These are phyloP conservation scores for Penicillium goetzii DNA, from an alignment of 495 filamentous ascomycete species.

Conservation along the genomic window DNA sequence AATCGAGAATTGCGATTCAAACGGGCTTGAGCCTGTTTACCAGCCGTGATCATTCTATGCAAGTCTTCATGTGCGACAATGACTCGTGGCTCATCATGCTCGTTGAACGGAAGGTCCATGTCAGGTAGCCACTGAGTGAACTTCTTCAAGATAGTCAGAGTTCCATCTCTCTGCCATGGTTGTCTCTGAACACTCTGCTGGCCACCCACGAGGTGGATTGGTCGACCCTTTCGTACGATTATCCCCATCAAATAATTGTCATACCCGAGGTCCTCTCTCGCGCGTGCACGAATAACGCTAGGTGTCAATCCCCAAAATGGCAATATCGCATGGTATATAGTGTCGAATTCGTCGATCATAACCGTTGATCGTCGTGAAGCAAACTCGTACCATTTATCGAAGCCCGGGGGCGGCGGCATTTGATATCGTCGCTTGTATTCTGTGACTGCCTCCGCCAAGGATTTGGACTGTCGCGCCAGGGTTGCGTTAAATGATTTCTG, in stretches of 20 bases:
- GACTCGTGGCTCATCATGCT: conserved; percentile 73
- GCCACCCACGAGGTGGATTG: conserved; percentile 2
- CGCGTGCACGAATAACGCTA: conserved; percentile 15
- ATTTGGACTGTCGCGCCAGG: conserved; percentile 9
- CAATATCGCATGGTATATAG: conserved; percentile 57
- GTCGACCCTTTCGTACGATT: conserved; percentile 11
- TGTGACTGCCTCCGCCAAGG: conserved; percentile 14
- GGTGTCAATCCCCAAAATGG: conserved; percentile 56
- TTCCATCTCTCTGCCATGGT: conserved; percentile 14
- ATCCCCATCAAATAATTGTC: conserved; percentile 16
- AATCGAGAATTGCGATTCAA: neutral
- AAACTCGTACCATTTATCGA: conserved; percentile 69
- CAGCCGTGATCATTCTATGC: conserved; percentile 13
- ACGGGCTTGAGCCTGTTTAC: conserved; percentile 7
- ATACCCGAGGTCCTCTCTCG: conserved; percentile 16
- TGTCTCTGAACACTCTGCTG: conserved; percentile 4
- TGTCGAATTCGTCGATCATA: conserved; percentile 64
- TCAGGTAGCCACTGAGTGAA: conserved; percentile 56
- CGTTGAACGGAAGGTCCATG: conserved; percentile 76
- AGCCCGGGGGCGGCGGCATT: conserved; percentile 62
- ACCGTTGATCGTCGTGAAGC: conserved; percentile 56
- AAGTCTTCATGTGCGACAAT: conserved; percentile 60
- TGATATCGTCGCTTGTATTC: conserved; percentile 60
- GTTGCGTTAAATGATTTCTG: conserved; percentile 12
- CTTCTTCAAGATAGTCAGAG: conserved; percentile 9